phyloP scores from a whole-genome alignment of 2,329 filamentous ascomycete genomes.

The Aspergillus sp. region DNA sequence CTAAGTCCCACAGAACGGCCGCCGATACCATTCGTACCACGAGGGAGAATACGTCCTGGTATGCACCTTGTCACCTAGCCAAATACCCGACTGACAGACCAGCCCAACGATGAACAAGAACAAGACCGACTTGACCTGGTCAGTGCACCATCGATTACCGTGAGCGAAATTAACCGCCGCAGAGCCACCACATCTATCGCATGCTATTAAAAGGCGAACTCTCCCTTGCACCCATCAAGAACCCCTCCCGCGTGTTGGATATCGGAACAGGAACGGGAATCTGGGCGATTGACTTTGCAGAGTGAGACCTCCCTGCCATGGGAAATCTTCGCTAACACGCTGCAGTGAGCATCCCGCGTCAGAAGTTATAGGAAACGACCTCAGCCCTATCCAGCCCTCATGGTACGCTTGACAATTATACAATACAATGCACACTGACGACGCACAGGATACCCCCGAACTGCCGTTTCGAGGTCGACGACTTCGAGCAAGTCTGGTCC shows the following conservation, averaged over 20 bases:
- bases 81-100: constrained; percentile 1
- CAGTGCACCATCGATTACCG: constrained; percentile 7
- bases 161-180: constrained; percentile 6
- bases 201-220: constrained; percentile 34
- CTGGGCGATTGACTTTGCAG: constrained; percentile 40
- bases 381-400: constrained; percentile 32
- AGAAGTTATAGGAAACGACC: constrained; percentile 33
- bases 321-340: background rate
- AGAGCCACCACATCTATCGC: constrained; percentile 36
- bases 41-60: constrained; percentile 32
- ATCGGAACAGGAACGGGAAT: constrained; percentile 39
- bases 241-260: constrained; percentile 31
- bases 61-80: background rate
- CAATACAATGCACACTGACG: constrained; percentile 1
- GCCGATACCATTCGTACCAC: constrained; percentile 33
- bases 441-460: constrained; percentile 32
- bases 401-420: constrained; percentile 21
- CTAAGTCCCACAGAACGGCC: constrained; percentile 26
- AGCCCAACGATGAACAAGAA: constrained; percentile 37
- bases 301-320: constrained; percentile 21
- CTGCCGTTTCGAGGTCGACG: constrained; percentile 34
- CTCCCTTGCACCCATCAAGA: constrained; percentile 25
- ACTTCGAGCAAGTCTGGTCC: constrained; percentile 31
- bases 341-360: constrained; percentile 26
- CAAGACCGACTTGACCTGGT: constrained; percentile 37